Evolutionary conservation across 2,329 filamentous ascomycete genomes (phyloP).

Genomic region (Xylariales sp.): DNA sequence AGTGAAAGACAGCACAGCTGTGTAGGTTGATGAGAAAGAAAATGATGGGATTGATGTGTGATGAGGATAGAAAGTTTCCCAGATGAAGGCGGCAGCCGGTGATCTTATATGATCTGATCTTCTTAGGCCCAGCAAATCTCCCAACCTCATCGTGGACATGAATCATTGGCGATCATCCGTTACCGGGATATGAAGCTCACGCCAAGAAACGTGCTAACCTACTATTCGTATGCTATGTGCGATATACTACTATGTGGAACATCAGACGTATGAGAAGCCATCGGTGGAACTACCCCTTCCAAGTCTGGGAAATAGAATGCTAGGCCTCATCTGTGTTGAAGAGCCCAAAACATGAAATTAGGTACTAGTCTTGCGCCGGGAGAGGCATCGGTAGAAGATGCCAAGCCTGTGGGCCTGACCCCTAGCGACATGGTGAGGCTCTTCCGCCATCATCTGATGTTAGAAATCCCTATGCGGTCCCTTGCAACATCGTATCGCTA

Average conservation of each 20-base stretch:
- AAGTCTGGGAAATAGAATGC: slow-evolving; percentile 12
- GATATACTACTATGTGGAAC: slow-evolving; percentile 29
- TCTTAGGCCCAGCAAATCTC: slow-evolving; percentile 28
- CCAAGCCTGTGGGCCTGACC: slow-evolving; percentile 4
- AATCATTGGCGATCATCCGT: slow-evolving; percentile 11
- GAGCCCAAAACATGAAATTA: background rate
- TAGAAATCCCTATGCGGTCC: slow-evolving; percentile 1
- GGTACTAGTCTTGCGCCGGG: background rate
- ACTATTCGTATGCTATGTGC: background rate
- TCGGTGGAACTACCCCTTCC: slow-evolving; percentile 40
- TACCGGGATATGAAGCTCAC: slow-evolving; percentile 23
- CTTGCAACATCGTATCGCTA: background rate
- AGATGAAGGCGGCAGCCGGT: slow-evolving; percentile 21
- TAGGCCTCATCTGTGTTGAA: background rate
- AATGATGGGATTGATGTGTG: slow-evolving; percentile 34
- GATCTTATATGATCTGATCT: slow-evolving; percentile 36
- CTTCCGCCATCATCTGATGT: slow-evolving; percentile 22
- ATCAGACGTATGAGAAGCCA: slow-evolving; percentile 41
- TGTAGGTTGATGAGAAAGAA: slow-evolving; percentile 28
- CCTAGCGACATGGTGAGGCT: slow-evolving; percentile 22
- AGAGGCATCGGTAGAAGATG: slow-evolving; percentile 5
- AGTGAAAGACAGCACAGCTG: slow-evolving; percentile 49
- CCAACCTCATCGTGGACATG: slow-evolving; percentile 1
- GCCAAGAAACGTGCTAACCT: slow-evolving; percentile 10
- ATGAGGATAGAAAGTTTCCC: slow-evolving; percentile 33